Conservation (phyloP, 345 rosid genomes). For the Camelina sativa region DNA sequence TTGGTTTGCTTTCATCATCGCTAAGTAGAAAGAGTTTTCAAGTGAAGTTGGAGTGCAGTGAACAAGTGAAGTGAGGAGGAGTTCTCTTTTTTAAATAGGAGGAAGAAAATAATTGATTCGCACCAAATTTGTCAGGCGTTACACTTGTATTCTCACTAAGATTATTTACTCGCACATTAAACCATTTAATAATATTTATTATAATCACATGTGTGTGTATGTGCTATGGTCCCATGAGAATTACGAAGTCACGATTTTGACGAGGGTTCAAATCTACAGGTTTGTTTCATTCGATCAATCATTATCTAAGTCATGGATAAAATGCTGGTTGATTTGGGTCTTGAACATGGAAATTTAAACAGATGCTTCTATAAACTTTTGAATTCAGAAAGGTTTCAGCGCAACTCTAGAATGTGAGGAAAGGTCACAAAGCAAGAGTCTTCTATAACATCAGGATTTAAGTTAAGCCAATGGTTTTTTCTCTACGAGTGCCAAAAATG, state of each 20-base stretch:
- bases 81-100: conserved; percentile 25
- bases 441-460: conserved; percentile 18
- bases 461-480: conserved; percentile 32
- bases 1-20: conserved; percentile 57
- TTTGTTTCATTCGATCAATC: not conserved
- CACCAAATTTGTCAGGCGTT: conserved; percentile 43
- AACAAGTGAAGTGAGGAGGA: conserved; percentile 19
- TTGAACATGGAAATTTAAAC: conserved; percentile 6
- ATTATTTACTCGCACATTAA: conserved; percentile 21
- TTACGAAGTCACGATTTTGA: conserved; percentile 6
- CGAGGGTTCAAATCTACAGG: not conserved
- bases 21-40: not conserved
- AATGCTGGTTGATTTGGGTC: conserved; percentile 26
- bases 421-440: conserved; percentile 30
- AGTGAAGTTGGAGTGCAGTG: conserved; percentile 27
- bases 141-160: conserved; percentile 31
- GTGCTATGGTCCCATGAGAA: not conserved
- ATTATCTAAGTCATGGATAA: conserved; percentile 9
- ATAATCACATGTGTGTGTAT: not conserved
- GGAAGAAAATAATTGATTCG: conserved; percentile 38
- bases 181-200: not conserved
- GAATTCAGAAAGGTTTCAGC: conserved; percentile 12
- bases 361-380: conserved; percentile 31
- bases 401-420: conserved; percentile 34
- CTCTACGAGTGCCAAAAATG: conserved; percentile 18